Percentiles rank a stretch among this genome's conserved stretches.
Evolutionary conservation across 2,329 filamentous ascomycete species (phyloP).

Genomic region (Laburnicola sp.): DNA sequence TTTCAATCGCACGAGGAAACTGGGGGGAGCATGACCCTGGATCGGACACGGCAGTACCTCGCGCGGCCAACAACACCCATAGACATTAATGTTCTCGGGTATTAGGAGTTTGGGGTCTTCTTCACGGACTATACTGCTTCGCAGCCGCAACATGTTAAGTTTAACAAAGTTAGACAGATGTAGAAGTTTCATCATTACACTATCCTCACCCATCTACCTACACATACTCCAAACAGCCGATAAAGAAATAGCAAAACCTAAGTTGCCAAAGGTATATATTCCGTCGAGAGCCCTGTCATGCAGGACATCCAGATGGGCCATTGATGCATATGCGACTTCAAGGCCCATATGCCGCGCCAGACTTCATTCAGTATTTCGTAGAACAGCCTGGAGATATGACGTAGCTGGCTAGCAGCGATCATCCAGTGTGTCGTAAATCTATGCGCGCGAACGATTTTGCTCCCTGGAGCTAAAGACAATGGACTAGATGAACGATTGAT

Average conservation of each 20-base stretch:
- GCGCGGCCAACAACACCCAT: too few relatives aligned
- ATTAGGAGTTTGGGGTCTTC: too few relatives aligned
- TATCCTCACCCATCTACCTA: not conserved
- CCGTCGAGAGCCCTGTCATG: conserved; percentile 5
- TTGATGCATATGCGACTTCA: conserved; percentile 8
- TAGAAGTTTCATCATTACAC: too few relatives aligned
- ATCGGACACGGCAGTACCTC: too few relatives aligned
- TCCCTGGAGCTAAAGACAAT: not conserved
- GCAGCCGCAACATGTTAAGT: too few relatives aligned
- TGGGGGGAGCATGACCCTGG: too few relatives aligned
- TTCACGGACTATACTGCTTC: too few relatives aligned
- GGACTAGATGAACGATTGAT: not conserved
- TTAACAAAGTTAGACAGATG: too few relatives aligned
- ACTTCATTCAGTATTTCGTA: conserved; percentile 10
- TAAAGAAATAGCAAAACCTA: not conserved
- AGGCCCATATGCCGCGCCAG: conserved; percentile 5
- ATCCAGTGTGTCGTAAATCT: not conserved
- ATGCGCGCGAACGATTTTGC: not conserved
- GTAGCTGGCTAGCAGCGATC: too few relatives aligned
- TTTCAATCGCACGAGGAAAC: too few relatives aligned
- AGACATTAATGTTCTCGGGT: too few relatives aligned
- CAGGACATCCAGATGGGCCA: conserved; percentile 14
- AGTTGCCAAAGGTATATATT: conserved; percentile 12
- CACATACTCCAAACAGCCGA: not conserved
- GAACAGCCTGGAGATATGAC: conserved; percentile 1